phyloP scores from a whole-genome alignment of 176 grass and related monocot genomes.

The Urochloa ruziziensis region DNA sequence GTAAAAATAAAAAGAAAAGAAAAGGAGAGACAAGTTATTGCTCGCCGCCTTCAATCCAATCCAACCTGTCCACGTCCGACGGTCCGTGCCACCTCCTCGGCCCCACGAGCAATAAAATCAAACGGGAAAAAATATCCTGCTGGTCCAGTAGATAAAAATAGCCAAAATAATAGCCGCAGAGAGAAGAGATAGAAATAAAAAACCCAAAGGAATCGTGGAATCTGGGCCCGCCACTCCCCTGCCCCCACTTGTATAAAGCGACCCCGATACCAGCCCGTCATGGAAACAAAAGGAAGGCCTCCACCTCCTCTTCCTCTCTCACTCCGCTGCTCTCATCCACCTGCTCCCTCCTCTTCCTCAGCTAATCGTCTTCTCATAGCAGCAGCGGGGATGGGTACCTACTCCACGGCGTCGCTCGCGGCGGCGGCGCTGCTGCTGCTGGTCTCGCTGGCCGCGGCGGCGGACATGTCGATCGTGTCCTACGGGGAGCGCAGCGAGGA shows the following conservation, averaged over 20 bases:
- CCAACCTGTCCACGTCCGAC: constrained; percentile 25
- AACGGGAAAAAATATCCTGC: constrained; percentile 25
- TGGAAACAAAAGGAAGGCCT: constrained; percentile 9
- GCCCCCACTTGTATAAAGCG: constrained; percentile 64
- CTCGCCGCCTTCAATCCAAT: neutral
- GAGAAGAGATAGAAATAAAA: neutral
- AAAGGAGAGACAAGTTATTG: neutral
- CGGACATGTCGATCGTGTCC: constrained; percentile 66
- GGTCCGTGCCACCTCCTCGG: neutral
- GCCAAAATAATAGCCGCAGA: neutral
- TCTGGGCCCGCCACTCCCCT: constrained; percentile 38
- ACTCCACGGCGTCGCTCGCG: neutral
- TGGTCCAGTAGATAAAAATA: neutral
- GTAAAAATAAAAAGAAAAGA: neutral
- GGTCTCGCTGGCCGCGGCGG: constrained; percentile 14
- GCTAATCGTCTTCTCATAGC: neutral
- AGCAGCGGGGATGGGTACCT: constrained; percentile 25
- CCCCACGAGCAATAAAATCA: constrained; percentile 12
- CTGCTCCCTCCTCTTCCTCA: neutral
- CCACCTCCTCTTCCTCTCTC: neutral
- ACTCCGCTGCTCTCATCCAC: neutral
- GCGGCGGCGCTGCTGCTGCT: constrained; percentile 29
- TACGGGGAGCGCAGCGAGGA: constrained; percentile 79
- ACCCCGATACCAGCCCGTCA: neutral
- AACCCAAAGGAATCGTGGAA: constrained; percentile 1